Base-by-base conservation (phyloP, 176 grass and related monocot genomes). In the Ampelocalamus luodianensis region DNA sequence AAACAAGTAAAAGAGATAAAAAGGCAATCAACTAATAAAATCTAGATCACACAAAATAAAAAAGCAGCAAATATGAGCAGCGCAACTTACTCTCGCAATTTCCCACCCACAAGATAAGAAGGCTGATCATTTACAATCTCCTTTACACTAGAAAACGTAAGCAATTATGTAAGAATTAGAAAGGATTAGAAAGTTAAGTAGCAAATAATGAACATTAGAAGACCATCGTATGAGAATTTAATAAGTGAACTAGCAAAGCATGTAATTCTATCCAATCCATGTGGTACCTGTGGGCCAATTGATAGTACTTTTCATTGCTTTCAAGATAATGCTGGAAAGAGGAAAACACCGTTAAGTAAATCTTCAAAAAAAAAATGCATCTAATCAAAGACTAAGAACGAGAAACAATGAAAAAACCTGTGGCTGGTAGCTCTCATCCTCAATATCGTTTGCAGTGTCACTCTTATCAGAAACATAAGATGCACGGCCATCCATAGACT, bases 251-350 rank as follows among this genome's bases (percentile, higher is more conserved):
- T 45, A 45, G 43, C 10, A 45, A 45, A 70, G 44, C 80, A 83
- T 22, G 54, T 32, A 73, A 55, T 37, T 93, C 45, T 71, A 83
- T 83, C 50, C 60, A 83, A 44, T 85, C 46, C 5, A 80, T 26
- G 53, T 68, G 54, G 60, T 92, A 99, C 96, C 96, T 99, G 81
- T 99, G 96, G 51, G 96, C 96, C 80, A 98, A 79, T 68, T 94
- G 79, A 84, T 99, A 99, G 82, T 99, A 99, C 51, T 99, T 99
- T 43, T 99, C 96, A 67, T 99, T 99, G 90, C 96, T 99, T 81
- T 99, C 96, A 56, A 99, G 82, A 94, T 99, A 99, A 90, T 99
- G 90, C 96, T 99, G 91, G 38, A 92, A 77, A 83, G 44, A 92
- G 18, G 43, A 83, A 80, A 68, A 85, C 27, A 37, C 45, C 81